Conservation (phyloP, 2,329 filamentous ascomycete genomes). For the Paraphoma sp. region DNA sequence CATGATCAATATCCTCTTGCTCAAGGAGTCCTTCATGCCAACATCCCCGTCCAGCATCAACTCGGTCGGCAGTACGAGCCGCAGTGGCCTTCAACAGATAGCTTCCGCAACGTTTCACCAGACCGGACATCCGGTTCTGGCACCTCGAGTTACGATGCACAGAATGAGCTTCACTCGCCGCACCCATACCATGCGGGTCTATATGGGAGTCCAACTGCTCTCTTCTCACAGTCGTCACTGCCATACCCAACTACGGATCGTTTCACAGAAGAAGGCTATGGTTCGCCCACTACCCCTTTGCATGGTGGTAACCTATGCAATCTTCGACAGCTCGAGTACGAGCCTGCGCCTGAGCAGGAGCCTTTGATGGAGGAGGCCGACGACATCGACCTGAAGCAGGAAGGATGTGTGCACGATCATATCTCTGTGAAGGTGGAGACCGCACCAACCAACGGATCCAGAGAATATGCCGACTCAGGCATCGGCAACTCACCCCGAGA, state of each 20-base stretch:
- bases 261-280: slow-evolving; percentile 17
- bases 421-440: slow-evolving; percentile 21
- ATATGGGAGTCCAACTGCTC: slow-evolving; percentile 27
- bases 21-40: slow-evolving; percentile 35
- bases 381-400: slow-evolving; percentile 28
- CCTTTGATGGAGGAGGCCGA: slow-evolving; percentile 33
- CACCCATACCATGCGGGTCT: slow-evolving; percentile 18
- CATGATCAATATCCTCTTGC: slow-evolving; percentile 35
- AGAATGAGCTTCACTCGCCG: slow-evolving; percentile 39
- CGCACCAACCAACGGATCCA: slow-evolving; percentile 11
- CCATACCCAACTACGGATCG: slow-evolving; percentile 27
- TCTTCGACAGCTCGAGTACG: slow-evolving; percentile 42
- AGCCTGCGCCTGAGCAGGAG: slow-evolving; percentile 36
- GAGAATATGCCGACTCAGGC: slow-evolving; percentile 31
- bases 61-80: slow-evolving; percentile 22
- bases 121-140: slow-evolving; percentile 41
- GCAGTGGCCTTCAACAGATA: slow-evolving; percentile 29
- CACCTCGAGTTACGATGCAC: slow-evolving; percentile 36
- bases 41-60: slow-evolving; percentile 27
- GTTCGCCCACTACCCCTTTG: slow-evolving; percentile 10
- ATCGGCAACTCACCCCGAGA: slow-evolving; percentile 39
- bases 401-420: slow-evolving; percentile 26
- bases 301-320: slow-evolving; percentile 26
- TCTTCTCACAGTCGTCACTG: slow-evolving; percentile 17
- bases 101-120: slow-evolving; percentile 38